A percentile compares a stretch with the other conserved stretches of the same genome.
These are phyloP conservation scores for Ceratobasidium sp. DNA, from an alignment of 1,284 basidiomycete genomes.

Conservation along the genomic window DNA sequence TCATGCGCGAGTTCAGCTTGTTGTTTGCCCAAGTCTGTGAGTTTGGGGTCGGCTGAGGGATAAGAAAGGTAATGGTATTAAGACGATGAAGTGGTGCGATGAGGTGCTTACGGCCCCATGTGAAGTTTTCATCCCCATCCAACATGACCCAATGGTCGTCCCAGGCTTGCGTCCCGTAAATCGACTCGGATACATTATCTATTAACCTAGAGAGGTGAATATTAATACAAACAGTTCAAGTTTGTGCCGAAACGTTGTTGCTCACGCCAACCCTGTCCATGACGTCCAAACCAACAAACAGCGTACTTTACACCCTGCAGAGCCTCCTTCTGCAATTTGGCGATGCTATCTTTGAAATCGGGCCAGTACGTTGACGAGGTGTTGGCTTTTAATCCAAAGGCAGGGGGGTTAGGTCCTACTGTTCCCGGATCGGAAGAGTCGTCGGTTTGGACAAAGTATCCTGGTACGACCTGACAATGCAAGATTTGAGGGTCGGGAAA, in stretches of 20 bases:
- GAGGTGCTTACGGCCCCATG: conserved; percentile 78
- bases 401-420: conserved; percentile 60
- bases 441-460: conserved; percentile 58
- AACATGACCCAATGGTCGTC: conserved; percentile 71
- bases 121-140: conserved; percentile 75
- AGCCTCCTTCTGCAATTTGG: conserved; percentile 62
- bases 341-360: conserved; percentile 62
- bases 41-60: conserved; percentile 18
- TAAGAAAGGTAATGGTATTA: not conserved
- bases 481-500: not conserved
- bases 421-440: conserved; percentile 52
- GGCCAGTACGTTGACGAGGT: conserved; percentile 66
- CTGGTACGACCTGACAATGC: conserved; percentile 56
- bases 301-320: conserved; percentile 65
- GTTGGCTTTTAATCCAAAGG: conserved; percentile 71
- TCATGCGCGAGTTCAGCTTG: conserved; percentile 58
- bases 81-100: not conserved
- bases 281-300: conserved; percentile 74
- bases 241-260: not conserved
- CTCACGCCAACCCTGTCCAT: conserved; percentile 79
- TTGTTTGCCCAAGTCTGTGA: conserved; percentile 23
- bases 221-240: not conserved
- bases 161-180: conserved; percentile 73
- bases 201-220: not conserved
- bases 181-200: conserved; percentile 80